Conservation (phyloP, 1,139 yeast genomes). For the Candida sanyaensis region DNA sequence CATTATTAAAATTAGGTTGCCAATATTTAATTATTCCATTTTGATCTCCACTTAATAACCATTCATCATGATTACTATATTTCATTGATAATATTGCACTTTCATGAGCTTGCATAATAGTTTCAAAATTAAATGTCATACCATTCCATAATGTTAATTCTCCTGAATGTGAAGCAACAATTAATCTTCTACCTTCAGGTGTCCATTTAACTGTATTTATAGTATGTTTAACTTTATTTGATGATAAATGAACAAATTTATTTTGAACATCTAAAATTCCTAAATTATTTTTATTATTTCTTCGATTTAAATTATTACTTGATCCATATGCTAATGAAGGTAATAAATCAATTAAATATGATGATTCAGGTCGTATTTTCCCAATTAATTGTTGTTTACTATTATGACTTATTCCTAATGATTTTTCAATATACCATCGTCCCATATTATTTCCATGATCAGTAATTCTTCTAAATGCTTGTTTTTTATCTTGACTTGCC, state of each 20-base stretch:
- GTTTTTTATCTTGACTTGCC: slow-evolving; percentile 48
- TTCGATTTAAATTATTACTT: slow-evolving; percentile 20
- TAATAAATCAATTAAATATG: slow-evolving; percentile 68
- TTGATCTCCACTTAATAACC: slow-evolving; percentile 93
- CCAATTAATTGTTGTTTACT: slow-evolving; percentile 48
- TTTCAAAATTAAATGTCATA: slow-evolving; percentile 90
- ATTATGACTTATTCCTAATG: slow-evolving; percentile 43
- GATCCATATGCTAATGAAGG: slow-evolving; percentile 67
- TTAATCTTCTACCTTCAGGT: slow-evolving; percentile 88
- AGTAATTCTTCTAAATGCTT: slow-evolving; percentile 77
- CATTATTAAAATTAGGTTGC: slow-evolving; percentile 98
- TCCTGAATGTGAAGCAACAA: slow-evolving; percentile 91
- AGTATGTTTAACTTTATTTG: slow-evolving; percentile 90
- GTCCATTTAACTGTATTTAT: slow-evolving; percentile 94
- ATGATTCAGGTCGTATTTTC: slow-evolving; percentile 72
- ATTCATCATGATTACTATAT: slow-evolving; percentile 90
- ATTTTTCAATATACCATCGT: slow-evolving; percentile 63
- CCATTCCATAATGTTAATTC: slow-evolving; percentile 98
- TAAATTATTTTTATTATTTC: slow-evolving; percentile 36
- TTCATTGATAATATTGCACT: slow-evolving; percentile 77
- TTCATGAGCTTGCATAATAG: slow-evolving; percentile 98
- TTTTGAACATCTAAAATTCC: slow-evolving; percentile 65
- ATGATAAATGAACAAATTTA: slow-evolving; percentile 87
- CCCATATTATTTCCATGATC: slow-evolving; percentile 89
- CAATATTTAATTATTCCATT: slow-evolving; percentile 90